Evolutionary conservation across 2,329 filamentous ascomycete species (phyloP).

Genomic region (Penicillium sp.): DNA sequence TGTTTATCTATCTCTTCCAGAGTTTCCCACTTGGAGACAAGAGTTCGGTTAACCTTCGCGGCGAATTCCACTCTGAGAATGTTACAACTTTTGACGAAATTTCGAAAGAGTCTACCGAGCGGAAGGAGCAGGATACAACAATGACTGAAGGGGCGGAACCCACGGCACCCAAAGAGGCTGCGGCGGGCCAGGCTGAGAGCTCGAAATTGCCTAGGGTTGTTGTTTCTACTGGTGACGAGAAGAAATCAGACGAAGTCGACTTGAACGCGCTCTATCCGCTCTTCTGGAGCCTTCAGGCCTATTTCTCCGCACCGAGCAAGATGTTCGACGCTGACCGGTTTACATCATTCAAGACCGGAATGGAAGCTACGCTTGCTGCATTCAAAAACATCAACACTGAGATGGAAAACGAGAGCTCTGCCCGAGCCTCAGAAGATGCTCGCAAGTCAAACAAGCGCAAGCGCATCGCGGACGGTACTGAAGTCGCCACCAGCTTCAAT

Average conservation of each 20-base stretch:
- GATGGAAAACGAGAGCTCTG: conserved; percentile 62
- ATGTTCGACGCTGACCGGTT: conserved; percentile 74
- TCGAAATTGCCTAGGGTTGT: conserved; percentile 27
- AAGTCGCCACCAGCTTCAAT: conserved; percentile 75
- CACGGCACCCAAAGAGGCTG: conserved; percentile 33
- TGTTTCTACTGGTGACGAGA: conserved; percentile 22
- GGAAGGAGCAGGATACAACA: conserved; percentile 67
- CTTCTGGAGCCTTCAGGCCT: conserved; percentile 91
- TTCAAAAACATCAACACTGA: conserved; percentile 72
- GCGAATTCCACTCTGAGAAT: conserved; percentile 95
- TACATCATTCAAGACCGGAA: conserved; percentile 59
- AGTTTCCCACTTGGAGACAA: conserved; percentile 95
- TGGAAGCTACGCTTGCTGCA: conserved; percentile 64
- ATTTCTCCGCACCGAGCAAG: conserved; percentile 83
- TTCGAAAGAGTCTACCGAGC: conserved; percentile 34
- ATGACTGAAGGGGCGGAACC: conserved; percentile 41
- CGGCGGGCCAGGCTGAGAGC: conserved; percentile 23
- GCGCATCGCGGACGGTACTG: conserved; percentile 58
- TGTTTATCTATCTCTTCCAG: conserved; percentile 98
- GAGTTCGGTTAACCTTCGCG: conserved; percentile 92
- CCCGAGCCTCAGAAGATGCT: conserved; percentile 61
- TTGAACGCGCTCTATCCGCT: conserved; percentile 77
- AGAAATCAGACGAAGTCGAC: conserved; percentile 52
- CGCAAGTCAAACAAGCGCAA: conserved; percentile 71
- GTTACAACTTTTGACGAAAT: conserved; percentile 76